Percentiles rank a stretch among this genome's conserved stretches.
Evolutionary conservation across 1,284 basidiomycete species (phyloP).

Genomic region (Cerioporus squamosus): DNA sequence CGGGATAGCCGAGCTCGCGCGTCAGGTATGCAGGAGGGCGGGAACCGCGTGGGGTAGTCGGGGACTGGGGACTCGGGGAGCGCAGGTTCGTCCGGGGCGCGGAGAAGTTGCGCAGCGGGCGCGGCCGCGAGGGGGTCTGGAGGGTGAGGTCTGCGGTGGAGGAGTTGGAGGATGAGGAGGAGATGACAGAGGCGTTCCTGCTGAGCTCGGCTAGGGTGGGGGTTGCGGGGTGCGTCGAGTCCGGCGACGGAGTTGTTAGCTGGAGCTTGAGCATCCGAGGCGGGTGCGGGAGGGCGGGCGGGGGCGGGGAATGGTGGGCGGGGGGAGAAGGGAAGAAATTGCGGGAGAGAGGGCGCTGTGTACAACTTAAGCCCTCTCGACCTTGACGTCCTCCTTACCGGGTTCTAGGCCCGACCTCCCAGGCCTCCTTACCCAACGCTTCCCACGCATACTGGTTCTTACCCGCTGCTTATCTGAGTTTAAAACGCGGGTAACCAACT

Average conservation of each 20-base stretch:
- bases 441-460: constrained; percentile 9
- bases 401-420: constrained; percentile 18
- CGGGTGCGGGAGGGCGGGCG: constrained; percentile 10
- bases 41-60: constrained; percentile 47
- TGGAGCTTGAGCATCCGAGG: constrained; percentile 47
- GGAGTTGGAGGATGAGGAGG: constrained; percentile 67
- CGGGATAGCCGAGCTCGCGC: constrained; percentile 55
- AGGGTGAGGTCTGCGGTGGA: constrained; percentile 47
- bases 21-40: constrained; percentile 64
- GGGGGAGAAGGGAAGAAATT: constrained; percentile 19
- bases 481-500: constrained; percentile 8
- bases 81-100: constrained; percentile 51
- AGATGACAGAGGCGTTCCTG: constrained; percentile 77
- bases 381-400: constrained; percentile 16
- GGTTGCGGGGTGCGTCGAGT: constrained; percentile 33
- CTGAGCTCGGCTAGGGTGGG: constrained; percentile 65
- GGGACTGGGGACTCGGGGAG: constrained; percentile 55
- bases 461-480: constrained; percentile 11
- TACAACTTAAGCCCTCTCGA: constrained; percentile 18
- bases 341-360: constrained; percentile 17
- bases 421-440: background rate
- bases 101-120: constrained; percentile 69
- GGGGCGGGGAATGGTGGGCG: constrained; percentile 14
- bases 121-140: constrained; percentile 50
- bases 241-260: constrained; percentile 42